Percentiles rank a stretch among this genome's conserved stretches.
Evolutionary conservation across 179 eudicot species (phyloP).

Genomic region (Gypsophila paniculata): DNA sequence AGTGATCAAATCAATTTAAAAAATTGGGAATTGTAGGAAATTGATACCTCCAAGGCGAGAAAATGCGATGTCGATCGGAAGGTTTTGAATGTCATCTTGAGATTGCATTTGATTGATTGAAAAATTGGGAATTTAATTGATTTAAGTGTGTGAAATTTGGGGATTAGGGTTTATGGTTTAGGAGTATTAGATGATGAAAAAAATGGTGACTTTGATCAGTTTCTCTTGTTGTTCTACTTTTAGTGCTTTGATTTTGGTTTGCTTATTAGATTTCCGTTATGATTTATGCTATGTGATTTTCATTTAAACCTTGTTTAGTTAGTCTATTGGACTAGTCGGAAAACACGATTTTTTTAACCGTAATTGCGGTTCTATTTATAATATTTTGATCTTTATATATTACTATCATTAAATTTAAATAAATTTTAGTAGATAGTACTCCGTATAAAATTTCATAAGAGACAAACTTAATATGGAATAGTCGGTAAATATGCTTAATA

Average conservation of each 20-base stretch:
- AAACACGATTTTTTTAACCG: too few species aligned
- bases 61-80: conserved; percentile 87
- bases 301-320: too few species aligned
- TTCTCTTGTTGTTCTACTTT: neutral
- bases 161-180: conserved; percentile 10
- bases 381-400: too few species aligned
- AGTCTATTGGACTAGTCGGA: too few species aligned
- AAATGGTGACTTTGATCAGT: neutral
- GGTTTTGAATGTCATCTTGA: conserved; percentile 59
- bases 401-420: too few species aligned
- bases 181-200: neutral
- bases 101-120: conserved; percentile 17
- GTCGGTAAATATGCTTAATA: too few species aligned
- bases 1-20: neutral
- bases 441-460: too few species aligned
- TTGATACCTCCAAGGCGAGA: conserved; percentile 70
- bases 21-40: neutral
- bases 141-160: neutral
- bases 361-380: too few species aligned
- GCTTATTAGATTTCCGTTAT: neutral
- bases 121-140: neutral
- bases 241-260: neutral
- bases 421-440: too few species aligned
- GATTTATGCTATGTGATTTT: neutral
- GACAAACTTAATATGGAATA: too few species aligned